Conservation (phyloP, 345 rosid species). For the Arabidopsis thaliana region TAIR10.1 NC_003076.8:5137001-5137500, state of each 20-base stretch:
- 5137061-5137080: constrained; percentile 1
- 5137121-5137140: constrained; percentile 1
- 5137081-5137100: neutral
- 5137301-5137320: constrained; percentile 6
- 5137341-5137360: constrained; percentile 29
- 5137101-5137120: neutral
- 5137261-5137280: constrained; percentile 29
- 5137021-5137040: constrained; percentile 41
- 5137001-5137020: constrained; percentile 25
- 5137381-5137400: neutral
- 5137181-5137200: constrained; percentile 21
- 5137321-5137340: constrained; percentile 8
- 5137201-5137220: constrained; percentile 34
- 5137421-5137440: constrained; percentile 30
- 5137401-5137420: constrained; percentile 40
- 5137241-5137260: constrained; percentile 37
- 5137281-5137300: constrained; percentile 21
- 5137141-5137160: constrained; percentile 8
- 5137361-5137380: constrained; percentile 30
- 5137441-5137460: neutral
- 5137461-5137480: constrained; percentile 6
- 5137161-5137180: constrained; percentile 32
- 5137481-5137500: constrained; percentile 26
- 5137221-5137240: neutral
- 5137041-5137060: neutral